Evolutionary conservation across 2,329 filamentous ascomycete genomes (phyloP).

Genomic region (Davidsoniella eucalypti): DNA sequence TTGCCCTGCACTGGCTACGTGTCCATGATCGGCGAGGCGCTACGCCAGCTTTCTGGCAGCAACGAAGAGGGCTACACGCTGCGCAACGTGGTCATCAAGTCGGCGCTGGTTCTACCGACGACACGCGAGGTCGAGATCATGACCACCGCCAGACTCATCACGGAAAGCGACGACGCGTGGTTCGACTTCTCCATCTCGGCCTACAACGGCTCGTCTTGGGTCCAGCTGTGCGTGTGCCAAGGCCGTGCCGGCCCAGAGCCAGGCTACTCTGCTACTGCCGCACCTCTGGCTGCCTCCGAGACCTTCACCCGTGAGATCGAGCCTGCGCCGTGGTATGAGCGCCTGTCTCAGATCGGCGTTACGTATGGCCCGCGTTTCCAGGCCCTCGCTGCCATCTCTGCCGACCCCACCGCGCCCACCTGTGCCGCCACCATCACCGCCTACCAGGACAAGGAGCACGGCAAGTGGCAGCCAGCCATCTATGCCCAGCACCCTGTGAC

Average conservation of each 20-base stretch:
- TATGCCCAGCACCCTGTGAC: constrained; percentile 1
- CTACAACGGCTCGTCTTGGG: constrained; percentile 20
- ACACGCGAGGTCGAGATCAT: constrained; percentile 31
- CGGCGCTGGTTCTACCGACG: constrained; percentile 31
- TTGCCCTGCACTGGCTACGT: constrained; percentile 26
- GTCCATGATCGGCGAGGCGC: constrained; percentile 17
- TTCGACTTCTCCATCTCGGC: constrained; percentile 39
- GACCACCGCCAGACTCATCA: constrained; percentile 24
- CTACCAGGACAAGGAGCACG: constrained; percentile 2
- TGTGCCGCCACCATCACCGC: background rate
- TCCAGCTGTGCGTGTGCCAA: background rate
- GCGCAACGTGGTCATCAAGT: constrained; percentile 28
- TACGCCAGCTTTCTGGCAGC: background rate
- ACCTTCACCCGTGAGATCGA: background rate
- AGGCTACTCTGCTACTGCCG: background rate
- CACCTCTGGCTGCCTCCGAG: background rate
- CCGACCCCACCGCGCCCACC: background rate
- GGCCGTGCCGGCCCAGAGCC: background rate
- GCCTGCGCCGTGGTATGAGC: constrained; percentile 15
- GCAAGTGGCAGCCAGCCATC: background rate
- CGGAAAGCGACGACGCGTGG: constrained; percentile 24
- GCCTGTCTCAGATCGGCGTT: constrained; percentile 22
- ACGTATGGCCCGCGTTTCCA: constrained; percentile 25
- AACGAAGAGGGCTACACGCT: constrained; percentile 16
- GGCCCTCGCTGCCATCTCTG: constrained; percentile 15